phyloP scores from a whole-genome alignment of 1,284 basidiomycete genomes.

The Chondrostereum purpureum region DNA sequence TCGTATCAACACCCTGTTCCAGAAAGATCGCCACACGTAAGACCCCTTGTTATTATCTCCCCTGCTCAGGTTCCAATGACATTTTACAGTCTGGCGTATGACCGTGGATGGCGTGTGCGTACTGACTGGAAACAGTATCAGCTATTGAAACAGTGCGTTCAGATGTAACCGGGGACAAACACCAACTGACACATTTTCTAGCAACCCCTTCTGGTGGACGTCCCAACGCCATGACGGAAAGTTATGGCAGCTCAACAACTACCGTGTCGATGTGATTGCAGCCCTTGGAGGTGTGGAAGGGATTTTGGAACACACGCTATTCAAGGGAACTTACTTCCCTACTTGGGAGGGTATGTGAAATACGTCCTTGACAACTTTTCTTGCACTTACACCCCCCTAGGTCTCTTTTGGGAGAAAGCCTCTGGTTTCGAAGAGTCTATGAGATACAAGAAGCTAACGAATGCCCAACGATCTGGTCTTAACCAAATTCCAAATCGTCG shows the following conservation, averaged over 20 bases:
- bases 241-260: constrained; percentile 97
- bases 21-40: constrained; percentile 94
- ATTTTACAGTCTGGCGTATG: constrained; percentile 79
- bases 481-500: constrained; percentile 99
- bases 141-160: constrained; percentile 75
- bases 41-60: constrained; percentile 28
- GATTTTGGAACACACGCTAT: constrained; percentile 94
- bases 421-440: constrained; percentile 96
- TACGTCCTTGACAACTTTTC: constrained; percentile 1
- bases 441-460: constrained; percentile 95
- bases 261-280: constrained; percentile 98
- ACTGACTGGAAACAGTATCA: constrained; percentile 99
- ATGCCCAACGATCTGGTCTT: constrained; percentile 92
- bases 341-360: constrained; percentile 69
- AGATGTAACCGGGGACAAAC: constrained; percentile 2
- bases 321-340: constrained; percentile 96
- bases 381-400: constrained; percentile 21
- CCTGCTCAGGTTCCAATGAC: constrained; percentile 33
- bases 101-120: constrained; percentile 94
- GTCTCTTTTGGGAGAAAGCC: constrained; percentile 95
- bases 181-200: constrained; percentile 21
- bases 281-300: constrained; percentile 97
- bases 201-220: constrained; percentile 98
- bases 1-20: constrained; percentile 95
- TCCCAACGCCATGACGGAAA: constrained; percentile 97